These are phyloP conservation scores for Willaertia magna DNA, from an alignment of 208 protist species.

Conservation along the genomic window DNA sequence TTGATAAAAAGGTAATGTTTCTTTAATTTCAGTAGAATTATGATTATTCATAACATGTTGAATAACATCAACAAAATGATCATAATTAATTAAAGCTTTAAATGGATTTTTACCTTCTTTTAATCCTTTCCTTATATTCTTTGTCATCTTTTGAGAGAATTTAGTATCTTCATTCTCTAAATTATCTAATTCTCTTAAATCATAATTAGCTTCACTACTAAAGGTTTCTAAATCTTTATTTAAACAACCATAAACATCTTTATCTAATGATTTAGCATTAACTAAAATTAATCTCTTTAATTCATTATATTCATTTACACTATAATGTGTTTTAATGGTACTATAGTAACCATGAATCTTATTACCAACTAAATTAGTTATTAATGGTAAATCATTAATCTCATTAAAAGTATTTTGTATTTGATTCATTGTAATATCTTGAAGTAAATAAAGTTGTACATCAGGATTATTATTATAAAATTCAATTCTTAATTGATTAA, in stretches of 20 bases:
- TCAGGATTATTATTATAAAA: not conserved
- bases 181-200: not conserved
- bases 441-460: not conserved
- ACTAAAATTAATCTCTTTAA: not conserved
- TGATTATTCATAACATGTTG: not conserved
- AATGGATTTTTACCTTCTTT: not conserved
- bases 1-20: not conserved
- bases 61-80: not conserved
- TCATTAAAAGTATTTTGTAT: not conserved
- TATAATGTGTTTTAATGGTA: not conserved
- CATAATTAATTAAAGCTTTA: not conserved
- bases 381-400: not conserved
- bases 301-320: not conserved
- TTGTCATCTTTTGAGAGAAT: not conserved
- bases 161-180: not conserved
- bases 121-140: not conserved
- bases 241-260: not conserved
- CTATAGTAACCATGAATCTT: not conserved
- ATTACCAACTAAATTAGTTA: not conserved
- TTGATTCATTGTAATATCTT: not conserved
- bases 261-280: not conserved
- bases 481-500: not conserved
- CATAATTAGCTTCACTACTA: not conserved
- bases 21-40: not conserved
- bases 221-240: not conserved